Evolutionary conservation across 495 filamentous ascomycete genomes (phyloP), one percentile per base, ranked within the genome.

Genomic region (Xylaria palmicola): DNA sequence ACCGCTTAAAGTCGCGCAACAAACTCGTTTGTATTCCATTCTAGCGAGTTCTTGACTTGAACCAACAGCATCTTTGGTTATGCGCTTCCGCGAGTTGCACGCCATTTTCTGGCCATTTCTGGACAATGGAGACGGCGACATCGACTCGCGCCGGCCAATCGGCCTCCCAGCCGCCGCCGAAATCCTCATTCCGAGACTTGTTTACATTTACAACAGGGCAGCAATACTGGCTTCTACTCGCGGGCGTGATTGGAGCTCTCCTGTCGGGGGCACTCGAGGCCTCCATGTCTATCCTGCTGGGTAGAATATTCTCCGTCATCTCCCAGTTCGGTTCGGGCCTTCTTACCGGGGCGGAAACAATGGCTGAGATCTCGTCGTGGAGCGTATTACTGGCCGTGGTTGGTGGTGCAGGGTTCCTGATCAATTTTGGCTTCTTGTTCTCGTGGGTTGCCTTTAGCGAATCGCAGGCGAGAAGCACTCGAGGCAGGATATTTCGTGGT

Each of bases 361-460:
- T 87, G 5, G 63, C 73, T 6, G 72, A 85, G 22, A 77, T 90
- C 6, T 80, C 82, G 2, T 78, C 65, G 17, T 87, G 85, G 72
- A 86, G 81, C 50, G 59, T 85, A 5, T 78, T 78, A 26, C 73
- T 97, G 55, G 70, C 80, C 9, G 78, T 74, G 1, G 65, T 97
- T 0, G 92, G 88, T 7, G 70, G 74, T 3, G 78, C 69, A 1
- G 83, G 81, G 36, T 93, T 89, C 84, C 22, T 93, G 4, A 69
- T 88, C 39, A 85, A 88, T 63, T 82, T 81, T 8, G 63, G 78
- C 47, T 91, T 89, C 64, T 86, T 88, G 64, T 77, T 80, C 12
- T 61, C 80, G 4, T 97, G 93, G 85, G 72, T 92, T 41, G 66
- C 82, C 0, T 92, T 91, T 66, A 90, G 92, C 26, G 93, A 97